Conservation (phyloP, 495 filamentous ascomycete genomes). For the Collariella sp. region DNA sequence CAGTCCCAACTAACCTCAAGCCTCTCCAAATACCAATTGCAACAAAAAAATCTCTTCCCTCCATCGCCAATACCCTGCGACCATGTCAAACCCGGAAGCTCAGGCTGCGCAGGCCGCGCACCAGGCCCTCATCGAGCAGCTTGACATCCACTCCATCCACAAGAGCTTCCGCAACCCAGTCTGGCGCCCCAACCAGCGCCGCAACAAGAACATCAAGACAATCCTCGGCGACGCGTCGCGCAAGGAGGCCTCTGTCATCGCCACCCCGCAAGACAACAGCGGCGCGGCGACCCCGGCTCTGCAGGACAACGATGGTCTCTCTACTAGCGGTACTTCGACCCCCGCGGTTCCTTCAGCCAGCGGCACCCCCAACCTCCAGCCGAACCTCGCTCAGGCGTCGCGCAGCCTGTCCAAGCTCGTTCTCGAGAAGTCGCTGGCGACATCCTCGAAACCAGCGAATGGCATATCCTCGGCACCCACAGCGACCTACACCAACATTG, state of each 20-base stretch:
- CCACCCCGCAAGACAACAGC: slow-evolving; percentile 68
- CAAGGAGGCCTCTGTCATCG: slow-evolving; percentile 68
- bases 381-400: slow-evolving; percentile 75
- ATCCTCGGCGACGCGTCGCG: slow-evolving; percentile 83
- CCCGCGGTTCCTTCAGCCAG: slow-evolving; percentile 41
- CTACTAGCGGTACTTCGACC: slow-evolving; percentile 50
- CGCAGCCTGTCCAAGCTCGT: slow-evolving; percentile 78
- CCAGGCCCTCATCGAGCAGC: slow-evolving; percentile 61
- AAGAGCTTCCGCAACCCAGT: slow-evolving; percentile 80
- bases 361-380: slow-evolving; percentile 36
- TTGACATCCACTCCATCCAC: slow-evolving; percentile 74
- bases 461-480: slow-evolving; percentile 47
- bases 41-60: slow-evolving; percentile 11
- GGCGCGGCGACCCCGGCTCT: slow-evolving; percentile 63
- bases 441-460: slow-evolving; percentile 18
- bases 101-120: slow-evolving; percentile 42
- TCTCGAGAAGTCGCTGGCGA: slow-evolving; percentile 53
- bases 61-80: slow-evolving; percentile 15
- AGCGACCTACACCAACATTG: slow-evolving; percentile 91
- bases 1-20: background rate
- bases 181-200: slow-evolving; percentile 87
- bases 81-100: slow-evolving; percentile 28
- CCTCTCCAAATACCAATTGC: background rate
- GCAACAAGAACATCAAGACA: slow-evolving; percentile 97
- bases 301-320: slow-evolving; percentile 40